phyloP scores from a whole-genome alignment of 495 filamentous ascomycete species.

The Tetracladium marchalianum region DNA sequence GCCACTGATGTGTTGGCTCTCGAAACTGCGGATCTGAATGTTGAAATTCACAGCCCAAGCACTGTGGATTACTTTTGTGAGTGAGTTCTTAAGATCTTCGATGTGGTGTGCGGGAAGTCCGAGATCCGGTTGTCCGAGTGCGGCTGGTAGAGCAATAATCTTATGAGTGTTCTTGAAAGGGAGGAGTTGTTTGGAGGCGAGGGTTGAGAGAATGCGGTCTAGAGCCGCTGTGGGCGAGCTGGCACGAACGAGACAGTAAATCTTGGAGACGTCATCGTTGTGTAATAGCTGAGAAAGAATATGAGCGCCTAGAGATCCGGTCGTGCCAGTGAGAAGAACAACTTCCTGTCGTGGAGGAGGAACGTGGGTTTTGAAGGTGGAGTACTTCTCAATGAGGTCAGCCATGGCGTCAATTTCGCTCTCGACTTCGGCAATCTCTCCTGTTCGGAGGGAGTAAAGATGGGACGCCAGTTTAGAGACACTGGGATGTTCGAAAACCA shows the following conservation, averaged over 20 bases:
- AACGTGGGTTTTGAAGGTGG: constrained; percentile 18
- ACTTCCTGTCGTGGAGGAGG: constrained; percentile 26
- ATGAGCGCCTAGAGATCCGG: constrained; percentile 49
- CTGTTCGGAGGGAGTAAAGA: constrained; percentile 22
- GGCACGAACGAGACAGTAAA: constrained; percentile 49
- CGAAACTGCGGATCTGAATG: constrained; percentile 29
- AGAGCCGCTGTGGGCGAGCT: constrained; percentile 9
- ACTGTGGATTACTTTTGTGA: constrained; percentile 44
- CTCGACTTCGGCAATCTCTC: constrained; percentile 13
- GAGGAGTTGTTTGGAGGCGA: constrained; percentile 7
- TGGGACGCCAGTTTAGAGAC: constrained; percentile 26
- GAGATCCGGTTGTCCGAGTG: constrained; percentile 29
- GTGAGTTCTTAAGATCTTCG: constrained; percentile 25
- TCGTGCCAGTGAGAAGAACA: constrained; percentile 46
- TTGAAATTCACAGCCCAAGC: constrained; percentile 54
- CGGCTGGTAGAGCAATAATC: constrained; percentile 33
- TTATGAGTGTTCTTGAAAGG: constrained; percentile 20
- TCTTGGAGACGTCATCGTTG: constrained; percentile 22
- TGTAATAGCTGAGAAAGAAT: constrained; percentile 35
- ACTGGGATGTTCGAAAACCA: constrained; percentile 37
- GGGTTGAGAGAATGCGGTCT: constrained; percentile 9
- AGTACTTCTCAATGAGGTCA: constrained; percentile 28
- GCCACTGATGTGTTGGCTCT: constrained; percentile 37
- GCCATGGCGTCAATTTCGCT: constrained; percentile 26
- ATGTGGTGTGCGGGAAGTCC: constrained; percentile 32